Evolutionary conservation across 202 grass and related monocot species (phyloP).

Genomic region (Hordeum pubiflorum): DNA sequence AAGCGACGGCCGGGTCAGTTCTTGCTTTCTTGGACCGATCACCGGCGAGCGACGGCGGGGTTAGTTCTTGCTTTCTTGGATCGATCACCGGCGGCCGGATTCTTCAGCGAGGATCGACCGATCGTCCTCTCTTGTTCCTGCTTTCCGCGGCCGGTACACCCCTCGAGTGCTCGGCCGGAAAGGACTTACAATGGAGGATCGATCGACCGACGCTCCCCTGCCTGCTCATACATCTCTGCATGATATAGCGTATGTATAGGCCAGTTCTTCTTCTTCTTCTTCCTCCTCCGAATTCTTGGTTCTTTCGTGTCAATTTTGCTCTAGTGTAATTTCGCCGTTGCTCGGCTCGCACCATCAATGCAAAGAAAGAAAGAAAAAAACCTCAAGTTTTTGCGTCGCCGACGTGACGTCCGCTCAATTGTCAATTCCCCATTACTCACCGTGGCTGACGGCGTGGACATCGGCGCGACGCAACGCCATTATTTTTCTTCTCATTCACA

Average conservation of each 20-base stretch:
- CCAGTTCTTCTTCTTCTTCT: slow-evolving; percentile 4
- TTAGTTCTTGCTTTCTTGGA: slow-evolving; percentile 40
- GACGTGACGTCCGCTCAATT: not conserved
- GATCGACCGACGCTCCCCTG: slow-evolving; percentile 2
- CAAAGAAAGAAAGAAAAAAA: not conserved
- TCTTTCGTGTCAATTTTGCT: not conserved
- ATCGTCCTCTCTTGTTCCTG: slow-evolving; percentile 81
- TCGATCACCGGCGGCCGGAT: not conserved
- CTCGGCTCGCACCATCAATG: slow-evolving; percentile 12
- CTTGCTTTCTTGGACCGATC: slow-evolving; percentile 32
- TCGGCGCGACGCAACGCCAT: not conserved
- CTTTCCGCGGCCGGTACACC: slow-evolving; percentile 54
- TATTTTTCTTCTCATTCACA: not conserved
- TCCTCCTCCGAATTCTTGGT: slow-evolving; percentile 2
- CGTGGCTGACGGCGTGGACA: not conserved
- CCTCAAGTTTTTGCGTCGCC: not conserved
- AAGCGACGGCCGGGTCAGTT: slow-evolving; percentile 2
- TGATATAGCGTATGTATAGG: slow-evolving; percentile 23
- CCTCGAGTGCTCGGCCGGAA: slow-evolving; percentile 31
- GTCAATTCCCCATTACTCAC: not conserved
- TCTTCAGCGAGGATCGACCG: not conserved
- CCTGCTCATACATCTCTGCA: not conserved
- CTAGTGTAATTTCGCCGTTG: not conserved
- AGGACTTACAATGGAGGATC: slow-evolving; percentile 91
- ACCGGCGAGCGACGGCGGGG: not conserved